These are phyloP conservation scores for Cladophialophora chaetospira DNA, from an alignment of 2,329 filamentous ascomycete species.

Conservation along the genomic window DNA sequence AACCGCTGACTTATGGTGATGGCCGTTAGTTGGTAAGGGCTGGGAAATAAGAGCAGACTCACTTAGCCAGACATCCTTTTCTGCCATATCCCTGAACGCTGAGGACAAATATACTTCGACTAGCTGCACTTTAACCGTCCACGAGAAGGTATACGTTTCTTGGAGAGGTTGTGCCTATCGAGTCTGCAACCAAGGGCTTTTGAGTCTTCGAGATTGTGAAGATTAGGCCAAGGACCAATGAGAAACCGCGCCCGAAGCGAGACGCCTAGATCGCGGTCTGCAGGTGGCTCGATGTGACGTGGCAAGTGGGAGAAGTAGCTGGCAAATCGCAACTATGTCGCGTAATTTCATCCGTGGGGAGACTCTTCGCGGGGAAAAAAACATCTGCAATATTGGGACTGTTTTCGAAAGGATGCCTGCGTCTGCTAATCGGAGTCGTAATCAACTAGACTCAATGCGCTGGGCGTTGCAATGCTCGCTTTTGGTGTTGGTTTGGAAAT, in stretches of 20 bases:
- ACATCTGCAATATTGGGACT: not conserved
- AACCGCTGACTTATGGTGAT: constrained; percentile 6
- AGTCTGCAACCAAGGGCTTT: not conserved
- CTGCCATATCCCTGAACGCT: not conserved
- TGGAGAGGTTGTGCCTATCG: not conserved
- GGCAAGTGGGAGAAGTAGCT: constrained; percentile 1
- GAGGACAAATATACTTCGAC: not conserved
- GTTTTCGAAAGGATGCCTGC: not conserved
- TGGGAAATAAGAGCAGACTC: not conserved
- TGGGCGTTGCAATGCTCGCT: constrained; percentile 4
- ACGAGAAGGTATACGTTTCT: not conserved
- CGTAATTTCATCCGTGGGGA: not conserved
- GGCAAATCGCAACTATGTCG: too few relatives aligned
- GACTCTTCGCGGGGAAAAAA: not conserved
- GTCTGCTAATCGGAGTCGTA: constrained; percentile 31
- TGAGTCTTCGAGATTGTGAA: not conserved
- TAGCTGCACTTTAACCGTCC: too few relatives aligned
- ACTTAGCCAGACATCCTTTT: constrained; percentile 15
- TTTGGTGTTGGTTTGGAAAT: constrained; percentile 5
- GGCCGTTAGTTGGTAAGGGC: not conserved
- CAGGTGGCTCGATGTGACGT: constrained; percentile 4
- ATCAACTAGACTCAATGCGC: constrained; percentile 27
- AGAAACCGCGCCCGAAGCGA: not conserved
- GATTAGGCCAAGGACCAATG: constrained; percentile 1
- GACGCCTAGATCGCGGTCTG: not conserved